Evolutionary conservation across 2,329 filamentous ascomycete genomes (phyloP).

Genomic region (Fusarium secorum): DNA sequence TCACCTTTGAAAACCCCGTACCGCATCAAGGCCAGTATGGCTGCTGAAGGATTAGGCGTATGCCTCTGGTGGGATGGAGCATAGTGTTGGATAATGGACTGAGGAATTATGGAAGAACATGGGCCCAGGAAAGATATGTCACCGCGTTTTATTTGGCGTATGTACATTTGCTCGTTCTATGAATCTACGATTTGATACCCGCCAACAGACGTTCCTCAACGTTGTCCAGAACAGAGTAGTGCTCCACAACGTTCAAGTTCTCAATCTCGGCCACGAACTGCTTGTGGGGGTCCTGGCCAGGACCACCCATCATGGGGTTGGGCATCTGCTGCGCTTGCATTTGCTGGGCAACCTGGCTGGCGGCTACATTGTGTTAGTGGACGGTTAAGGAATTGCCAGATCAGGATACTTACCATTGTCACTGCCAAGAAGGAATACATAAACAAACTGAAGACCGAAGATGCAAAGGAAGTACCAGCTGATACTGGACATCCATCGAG

Average conservation of each 20-base stretch:
- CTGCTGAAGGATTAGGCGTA: constrained; percentile 66
- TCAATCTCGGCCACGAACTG: constrained; percentile 91
- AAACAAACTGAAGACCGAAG: constrained; percentile 95
- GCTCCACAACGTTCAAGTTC: constrained; percentile 93
- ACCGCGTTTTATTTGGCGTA: constrained; percentile 38
- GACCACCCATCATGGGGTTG: constrained; percentile 79
- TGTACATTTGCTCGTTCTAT: constrained; percentile 41
- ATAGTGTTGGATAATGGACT: constrained; percentile 21
- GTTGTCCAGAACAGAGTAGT: constrained; percentile 88
- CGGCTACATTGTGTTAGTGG: constrained; percentile 63
- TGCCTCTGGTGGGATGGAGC: constrained; percentile 69
- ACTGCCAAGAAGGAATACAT: constrained; percentile 94
- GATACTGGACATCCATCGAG: constrained; percentile 97
- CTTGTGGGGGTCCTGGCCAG: constrained; percentile 94
- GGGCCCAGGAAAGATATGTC: constrained; percentile 24
- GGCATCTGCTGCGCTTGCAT: constrained; percentile 72
- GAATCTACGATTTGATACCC: constrained; percentile 53
- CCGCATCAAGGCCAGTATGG: constrained; percentile 71
- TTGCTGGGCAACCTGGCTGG: constrained; percentile 90
- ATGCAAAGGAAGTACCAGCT: constrained; percentile 99
- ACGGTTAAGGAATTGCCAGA: not conserved
- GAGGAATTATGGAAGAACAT: constrained; percentile 1
- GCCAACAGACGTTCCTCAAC: constrained; percentile 84
- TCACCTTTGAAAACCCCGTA: constrained; percentile 73
- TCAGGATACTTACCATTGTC: constrained; percentile 78